phyloP scores from a whole-genome alignment of 208 protist genomes.

The Acanthamoeba pearcei region DNA sequence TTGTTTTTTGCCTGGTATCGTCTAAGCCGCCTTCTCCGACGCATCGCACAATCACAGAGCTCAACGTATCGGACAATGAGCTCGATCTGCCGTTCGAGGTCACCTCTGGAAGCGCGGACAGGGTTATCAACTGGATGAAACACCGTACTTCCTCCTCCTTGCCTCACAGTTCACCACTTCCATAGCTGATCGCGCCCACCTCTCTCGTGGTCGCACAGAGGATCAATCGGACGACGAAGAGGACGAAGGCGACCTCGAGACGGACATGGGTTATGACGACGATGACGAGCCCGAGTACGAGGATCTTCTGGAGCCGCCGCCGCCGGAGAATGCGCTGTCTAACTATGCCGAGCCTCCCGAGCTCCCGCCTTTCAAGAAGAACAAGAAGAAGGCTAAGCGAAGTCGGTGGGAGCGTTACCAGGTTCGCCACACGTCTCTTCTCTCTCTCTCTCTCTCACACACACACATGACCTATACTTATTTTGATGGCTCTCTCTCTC shows the following conservation, averaged over 20 bases:
- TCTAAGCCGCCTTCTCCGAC: background rate
- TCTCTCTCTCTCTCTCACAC: background rate
- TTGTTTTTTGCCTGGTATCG: background rate
- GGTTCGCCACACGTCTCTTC: background rate
- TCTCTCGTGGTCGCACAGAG: background rate
- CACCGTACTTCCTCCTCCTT: background rate
- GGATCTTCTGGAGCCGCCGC: background rate
- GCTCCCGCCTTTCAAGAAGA: constrained; percentile 22
- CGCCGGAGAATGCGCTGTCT: background rate
- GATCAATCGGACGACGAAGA: background rate
- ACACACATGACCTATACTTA: background rate
- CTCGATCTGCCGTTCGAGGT: constrained; percentile 4
- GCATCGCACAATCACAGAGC: background rate
- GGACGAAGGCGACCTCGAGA: constrained; percentile 10
- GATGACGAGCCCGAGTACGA: background rate
- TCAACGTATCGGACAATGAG: background rate
- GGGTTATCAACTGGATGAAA: constrained; percentile 6
- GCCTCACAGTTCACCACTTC: too few relatives aligned
- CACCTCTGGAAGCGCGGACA: background rate
- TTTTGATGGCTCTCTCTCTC: background rate
- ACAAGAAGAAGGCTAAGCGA: background rate
- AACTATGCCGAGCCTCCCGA: constrained; percentile 32
- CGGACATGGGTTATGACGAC: background rate
- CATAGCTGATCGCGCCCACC: background rate
- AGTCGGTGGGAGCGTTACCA: constrained; percentile 47